phyloP scores from a whole-genome alignment of 306 rosid species.

The Lagenaria siceraria region DNA sequence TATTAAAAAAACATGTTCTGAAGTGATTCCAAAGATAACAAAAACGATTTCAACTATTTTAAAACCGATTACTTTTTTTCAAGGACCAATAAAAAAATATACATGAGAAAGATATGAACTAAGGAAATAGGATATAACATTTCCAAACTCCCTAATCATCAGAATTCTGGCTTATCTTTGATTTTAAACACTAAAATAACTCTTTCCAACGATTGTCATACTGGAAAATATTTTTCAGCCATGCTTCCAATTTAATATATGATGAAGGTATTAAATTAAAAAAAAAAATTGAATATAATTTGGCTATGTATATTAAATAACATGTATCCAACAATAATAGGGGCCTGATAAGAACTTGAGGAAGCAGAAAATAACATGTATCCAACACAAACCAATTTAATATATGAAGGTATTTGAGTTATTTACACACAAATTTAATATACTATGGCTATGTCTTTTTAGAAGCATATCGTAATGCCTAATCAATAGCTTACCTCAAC shows the following conservation, averaged over 20 bases:
- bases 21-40: too few species aligned
- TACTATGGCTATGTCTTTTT: slow-evolving; percentile 6
- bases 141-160: neutral
- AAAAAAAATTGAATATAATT: too few species aligned
- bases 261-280: too few species aligned
- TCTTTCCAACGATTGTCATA: neutral
- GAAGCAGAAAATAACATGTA: neutral
- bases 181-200: too few species aligned
- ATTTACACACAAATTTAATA: slow-evolving; percentile 23
- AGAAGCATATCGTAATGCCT: slow-evolving; percentile 18
- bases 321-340: too few species aligned
- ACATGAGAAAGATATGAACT: neutral
- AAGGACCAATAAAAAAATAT: too few species aligned
- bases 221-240: neutral
- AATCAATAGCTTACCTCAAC: slow-evolving; percentile 25
- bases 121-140: neutral
- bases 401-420: slow-evolving; percentile 7
- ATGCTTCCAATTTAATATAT: neutral
- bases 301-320: too few species aligned
- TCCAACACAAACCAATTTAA: neutral
- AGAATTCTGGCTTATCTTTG: neutral
- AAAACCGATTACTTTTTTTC: too few species aligned
- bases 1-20: too few species aligned
- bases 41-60: too few species aligned
- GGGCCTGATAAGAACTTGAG: neutral